Percentiles rank a stretch among this genome's conserved stretches.
Evolutionary conservation across 169 alveolate genomes (phyloP).

Genomic region (Besnoitia besnoiti): DNA sequence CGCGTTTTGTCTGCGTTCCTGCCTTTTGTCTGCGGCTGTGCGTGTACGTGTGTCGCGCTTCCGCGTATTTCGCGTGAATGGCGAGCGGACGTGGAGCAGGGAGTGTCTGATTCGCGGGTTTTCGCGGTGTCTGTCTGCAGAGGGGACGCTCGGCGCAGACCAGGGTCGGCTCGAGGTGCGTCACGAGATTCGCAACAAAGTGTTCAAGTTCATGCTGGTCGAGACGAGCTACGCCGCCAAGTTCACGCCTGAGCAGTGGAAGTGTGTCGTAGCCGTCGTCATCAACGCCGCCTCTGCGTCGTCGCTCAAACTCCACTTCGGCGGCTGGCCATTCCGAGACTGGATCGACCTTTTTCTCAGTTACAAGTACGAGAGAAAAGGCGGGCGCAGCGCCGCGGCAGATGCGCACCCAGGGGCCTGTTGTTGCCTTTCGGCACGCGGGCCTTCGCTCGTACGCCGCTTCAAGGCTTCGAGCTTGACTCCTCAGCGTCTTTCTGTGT

Average conservation of each 20-base stretch:
- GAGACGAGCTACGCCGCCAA: slow-evolving; percentile 56
- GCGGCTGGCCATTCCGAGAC: slow-evolving; percentile 34
- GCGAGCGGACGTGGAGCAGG: no score
- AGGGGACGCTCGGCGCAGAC: neutral
- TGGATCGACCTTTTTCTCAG: slow-evolving; percentile 49
- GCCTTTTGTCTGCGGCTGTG: no score
- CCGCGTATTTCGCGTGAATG: no score
- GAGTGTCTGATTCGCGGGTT: no score
- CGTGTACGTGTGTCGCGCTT: no score
- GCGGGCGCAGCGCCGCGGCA: no score
- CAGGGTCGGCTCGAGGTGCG: neutral
- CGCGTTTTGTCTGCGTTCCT: no score
- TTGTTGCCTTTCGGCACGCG: no score
- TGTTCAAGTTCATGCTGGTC: slow-evolving; percentile 17
- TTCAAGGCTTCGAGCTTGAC: no score
- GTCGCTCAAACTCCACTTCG: slow-evolving; percentile 7
- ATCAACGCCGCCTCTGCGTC: slow-evolving; percentile 34
- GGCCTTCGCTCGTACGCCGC: no score
- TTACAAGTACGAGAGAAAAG: slow-evolving; percentile 17
- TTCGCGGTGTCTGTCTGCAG: neutral
- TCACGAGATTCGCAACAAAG: slow-evolving; percentile 25
- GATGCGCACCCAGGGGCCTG: no score
- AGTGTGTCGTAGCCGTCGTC: slow-evolving; percentile 37
- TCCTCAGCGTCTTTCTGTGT: no score
- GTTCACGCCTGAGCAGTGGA: slow-evolving; percentile 33